Evolutionary conservation across 805 yeast genomes (phyloP).

Genomic region (Zygotorulaspora danielsina): DNA sequence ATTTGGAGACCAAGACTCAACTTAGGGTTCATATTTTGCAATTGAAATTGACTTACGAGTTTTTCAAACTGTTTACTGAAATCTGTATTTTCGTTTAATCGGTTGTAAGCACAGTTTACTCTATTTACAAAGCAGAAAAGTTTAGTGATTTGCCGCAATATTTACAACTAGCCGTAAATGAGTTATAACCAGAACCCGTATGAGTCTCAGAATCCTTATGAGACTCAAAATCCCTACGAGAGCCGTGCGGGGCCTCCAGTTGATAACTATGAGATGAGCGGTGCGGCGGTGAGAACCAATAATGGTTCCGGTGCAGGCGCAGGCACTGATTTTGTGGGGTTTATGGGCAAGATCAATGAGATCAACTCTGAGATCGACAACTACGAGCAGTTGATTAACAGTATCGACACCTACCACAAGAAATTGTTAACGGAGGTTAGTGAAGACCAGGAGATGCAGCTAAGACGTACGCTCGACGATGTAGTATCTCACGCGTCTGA

Average conservation of each 20-base stretch:
- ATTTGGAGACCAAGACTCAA: too few relatives aligned
- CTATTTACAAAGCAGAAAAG: too few relatives aligned
- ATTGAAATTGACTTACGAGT: too few relatives aligned
- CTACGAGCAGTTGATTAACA: slow-evolving; percentile 63
- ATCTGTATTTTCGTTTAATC: too few relatives aligned
- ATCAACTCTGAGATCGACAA: slow-evolving; percentile 66
- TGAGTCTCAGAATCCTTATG: slow-evolving; percentile 22
- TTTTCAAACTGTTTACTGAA: too few relatives aligned
- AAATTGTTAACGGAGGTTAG: slow-evolving; percentile 69
- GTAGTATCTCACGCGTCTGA: slow-evolving; percentile 74
- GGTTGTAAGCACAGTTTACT: too few relatives aligned
- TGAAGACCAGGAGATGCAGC: slow-evolving; percentile 61
- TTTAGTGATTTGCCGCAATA: too few relatives aligned
- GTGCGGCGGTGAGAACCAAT: slow-evolving; percentile 8
- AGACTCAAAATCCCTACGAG: slow-evolving; percentile 17
- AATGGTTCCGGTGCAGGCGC: slow-evolving; percentile 19
- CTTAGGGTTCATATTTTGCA: too few relatives aligned
- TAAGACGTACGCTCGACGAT: slow-evolving; percentile 72
- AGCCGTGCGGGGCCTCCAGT: slow-evolving; percentile 7
- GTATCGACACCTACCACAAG: slow-evolving; percentile 66
- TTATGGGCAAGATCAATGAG: slow-evolving; percentile 64
- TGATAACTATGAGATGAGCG: slow-evolving; percentile 24
- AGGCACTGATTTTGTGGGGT: slow-evolving; percentile 52
- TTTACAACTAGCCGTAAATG: slow-evolving; percentile 23
- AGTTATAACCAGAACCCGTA: slow-evolving; percentile 34